Percentiles rank a stretch among this genome's conserved stretches.
Conservation (phyloP, 83 land plant species). For the Diphasiastrum complanatum region DNA sequence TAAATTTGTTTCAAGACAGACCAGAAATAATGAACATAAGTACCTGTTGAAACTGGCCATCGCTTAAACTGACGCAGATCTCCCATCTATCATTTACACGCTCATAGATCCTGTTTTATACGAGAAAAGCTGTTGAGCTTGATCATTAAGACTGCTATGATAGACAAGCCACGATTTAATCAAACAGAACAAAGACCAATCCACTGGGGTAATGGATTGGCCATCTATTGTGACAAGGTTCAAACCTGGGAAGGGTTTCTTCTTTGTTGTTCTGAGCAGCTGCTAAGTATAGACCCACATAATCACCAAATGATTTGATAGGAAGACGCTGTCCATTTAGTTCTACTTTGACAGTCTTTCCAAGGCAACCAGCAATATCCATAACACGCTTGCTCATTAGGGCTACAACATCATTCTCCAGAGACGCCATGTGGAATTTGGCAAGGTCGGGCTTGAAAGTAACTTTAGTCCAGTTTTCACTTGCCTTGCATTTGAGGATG, state of each 20-base stretch:
- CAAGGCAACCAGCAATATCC: constrained; percentile 91
- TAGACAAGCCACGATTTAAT: too few species aligned
- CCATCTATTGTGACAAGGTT: too few species aligned
- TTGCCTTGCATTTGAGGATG: constrained; percentile 68
- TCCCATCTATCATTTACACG: constrained; percentile 93
- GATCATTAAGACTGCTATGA: too few species aligned
- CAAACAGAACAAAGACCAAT: too few species aligned
- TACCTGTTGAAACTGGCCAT: constrained; percentile 99
- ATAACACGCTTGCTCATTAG: constrained; percentile 93
- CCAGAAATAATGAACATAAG: too few species aligned
- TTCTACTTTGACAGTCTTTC: constrained; percentile 82
- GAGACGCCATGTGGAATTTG: constrained; percentile 75
- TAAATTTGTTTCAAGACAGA: neutral
- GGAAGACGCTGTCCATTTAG: constrained; percentile 74
- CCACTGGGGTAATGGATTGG: too few species aligned
- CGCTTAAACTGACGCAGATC: constrained; percentile 69
- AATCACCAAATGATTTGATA: constrained; percentile 65
- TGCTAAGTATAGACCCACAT: constrained; percentile 59
- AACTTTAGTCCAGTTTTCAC: constrained; percentile 96
- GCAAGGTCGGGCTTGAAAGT: constrained; percentile 92
- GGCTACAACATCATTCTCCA: constrained; percentile 87
- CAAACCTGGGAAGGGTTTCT: constrained; percentile 63
- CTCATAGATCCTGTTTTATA: constrained; percentile 45
- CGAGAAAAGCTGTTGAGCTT: neutral
- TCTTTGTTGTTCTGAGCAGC: constrained; percentile 49